Conservation (phyloP, 1,284 basidiomycete genomes). For the Fomitopsis pinicola region DNA sequence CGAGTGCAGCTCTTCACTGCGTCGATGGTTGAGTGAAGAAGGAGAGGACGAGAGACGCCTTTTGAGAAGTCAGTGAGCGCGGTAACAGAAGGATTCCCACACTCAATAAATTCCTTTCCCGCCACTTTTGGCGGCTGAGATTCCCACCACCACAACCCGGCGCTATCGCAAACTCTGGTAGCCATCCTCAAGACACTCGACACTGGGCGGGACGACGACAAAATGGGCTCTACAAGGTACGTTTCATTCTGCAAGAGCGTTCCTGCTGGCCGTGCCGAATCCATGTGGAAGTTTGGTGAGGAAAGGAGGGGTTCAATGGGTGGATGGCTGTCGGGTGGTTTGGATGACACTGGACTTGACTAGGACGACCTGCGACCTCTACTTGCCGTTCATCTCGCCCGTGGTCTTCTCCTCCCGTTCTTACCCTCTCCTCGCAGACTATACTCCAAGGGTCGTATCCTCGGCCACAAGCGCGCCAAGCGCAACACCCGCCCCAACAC, state of each 20-base stretch:
- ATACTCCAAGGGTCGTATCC: conserved; percentile 95
- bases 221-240: conserved; percentile 78
- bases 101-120: background rate
- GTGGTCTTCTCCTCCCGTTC: conserved; percentile 8
- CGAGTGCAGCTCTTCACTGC: conserved; percentile 41
- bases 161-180: conserved; percentile 10
- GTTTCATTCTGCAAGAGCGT: conserved; percentile 21
- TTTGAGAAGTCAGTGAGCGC: background rate
- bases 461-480: conserved; percentile 98
- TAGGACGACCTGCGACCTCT: conserved; percentile 4
- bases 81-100: conserved; percentile 12
- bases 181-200: conserved; percentile 27
- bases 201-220: conserved; percentile 28
- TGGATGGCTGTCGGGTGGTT: conserved; percentile 30
- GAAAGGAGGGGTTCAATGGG: conserved; percentile 19
- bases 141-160: conserved; percentile 4
- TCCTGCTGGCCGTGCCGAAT: conserved; percentile 8
- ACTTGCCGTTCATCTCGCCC: conserved; percentile 1
- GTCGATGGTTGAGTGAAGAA: conserved; percentile 30
- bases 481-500: conserved; percentile 95
- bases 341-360: conserved; percentile 32
- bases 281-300: conserved; percentile 10
- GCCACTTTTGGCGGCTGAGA: conserved; percentile 2
- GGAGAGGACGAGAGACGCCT: background rate
- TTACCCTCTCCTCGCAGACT: conserved; percentile 53